A percentile compares a stretch with the other conserved stretches of the same genome.
Conservation (phyloP, 257 asterid species). For the Cynanchum wilfordii region DNA sequence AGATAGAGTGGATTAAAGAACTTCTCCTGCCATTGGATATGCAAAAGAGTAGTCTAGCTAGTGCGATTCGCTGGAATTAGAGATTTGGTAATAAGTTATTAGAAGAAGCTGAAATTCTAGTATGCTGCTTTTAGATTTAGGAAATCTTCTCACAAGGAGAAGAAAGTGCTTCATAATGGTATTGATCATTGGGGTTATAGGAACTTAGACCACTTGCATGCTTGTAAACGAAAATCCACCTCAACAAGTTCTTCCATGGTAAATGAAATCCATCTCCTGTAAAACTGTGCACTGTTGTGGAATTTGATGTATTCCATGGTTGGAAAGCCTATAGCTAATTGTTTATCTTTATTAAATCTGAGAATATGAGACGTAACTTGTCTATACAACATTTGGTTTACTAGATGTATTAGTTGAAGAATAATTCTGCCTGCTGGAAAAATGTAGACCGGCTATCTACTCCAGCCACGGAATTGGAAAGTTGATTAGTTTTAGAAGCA, state of each 20-base stretch:
- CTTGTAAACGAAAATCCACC: background rate
- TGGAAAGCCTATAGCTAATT: conserved; percentile 5
- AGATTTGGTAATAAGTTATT: conserved; percentile 21
- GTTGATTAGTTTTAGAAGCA: conserved; percentile 6
- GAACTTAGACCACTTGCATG: conserved; percentile 5
- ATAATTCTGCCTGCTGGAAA: conserved; percentile 16
- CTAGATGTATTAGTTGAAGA: conserved; percentile 18
- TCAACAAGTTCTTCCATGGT: background rate
- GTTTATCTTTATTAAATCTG: conserved; percentile 14
- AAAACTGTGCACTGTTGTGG: conserved; percentile 6
- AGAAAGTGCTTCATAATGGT: conserved; percentile 10
- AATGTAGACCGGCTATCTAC: conserved; percentile 19
- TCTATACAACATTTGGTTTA: conserved; percentile 16
- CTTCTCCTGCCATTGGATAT: conserved; percentile 24
- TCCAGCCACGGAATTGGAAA: conserved; percentile 27
- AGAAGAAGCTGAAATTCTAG: conserved; percentile 18
- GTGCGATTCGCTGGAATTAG: conserved; percentile 18
- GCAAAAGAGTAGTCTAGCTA: conserved; percentile 21
- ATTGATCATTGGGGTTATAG: conserved; percentile 19
- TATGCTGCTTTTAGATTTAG: conserved; percentile 27
- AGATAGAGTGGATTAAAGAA: conserved; percentile 5
- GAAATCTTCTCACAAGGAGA: conserved; percentile 29
- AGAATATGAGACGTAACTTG: conserved; percentile 9
- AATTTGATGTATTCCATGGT: conserved; percentile 17
- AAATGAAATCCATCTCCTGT: conserved; percentile 19